Evolutionary conservation across 2,329 filamentous ascomycete genomes (phyloP).

Genomic region (Fusarium avenaceum): DNA sequence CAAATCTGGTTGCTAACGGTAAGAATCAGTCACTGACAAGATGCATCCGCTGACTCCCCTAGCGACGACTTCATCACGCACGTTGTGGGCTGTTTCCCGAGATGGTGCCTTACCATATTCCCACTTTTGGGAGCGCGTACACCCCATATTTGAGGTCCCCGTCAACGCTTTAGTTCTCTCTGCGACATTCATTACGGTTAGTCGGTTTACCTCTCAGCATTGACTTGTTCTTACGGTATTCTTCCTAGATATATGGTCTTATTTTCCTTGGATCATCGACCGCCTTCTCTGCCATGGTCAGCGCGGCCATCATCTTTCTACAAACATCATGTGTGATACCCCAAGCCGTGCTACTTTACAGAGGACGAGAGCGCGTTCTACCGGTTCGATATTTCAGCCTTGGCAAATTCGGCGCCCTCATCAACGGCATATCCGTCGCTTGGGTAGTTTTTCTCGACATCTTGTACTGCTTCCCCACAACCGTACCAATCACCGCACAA

Average conservation of each 20-base stretch:
- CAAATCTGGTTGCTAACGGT: constrained; percentile 39
- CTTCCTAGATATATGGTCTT: constrained; percentile 45
- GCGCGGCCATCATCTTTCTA: constrained; percentile 47
- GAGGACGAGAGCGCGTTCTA: constrained; percentile 46
- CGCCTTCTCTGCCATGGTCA: constrained; percentile 49
- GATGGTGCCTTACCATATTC: constrained; percentile 48
- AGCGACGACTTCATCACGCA: constrained; percentile 42
- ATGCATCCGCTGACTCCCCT: accelerated
- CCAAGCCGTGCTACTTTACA: constrained; percentile 46
- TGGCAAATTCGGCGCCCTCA: constrained; percentile 39
- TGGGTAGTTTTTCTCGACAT: constrained; percentile 43
- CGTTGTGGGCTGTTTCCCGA: constrained; percentile 44
- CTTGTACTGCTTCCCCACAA: constrained; percentile 40
- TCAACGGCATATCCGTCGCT: constrained; percentile 43
- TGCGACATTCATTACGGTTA: constrained; percentile 25
- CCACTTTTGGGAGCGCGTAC: constrained; percentile 41
- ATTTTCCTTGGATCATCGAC: constrained; percentile 51
- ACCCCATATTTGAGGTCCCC: constrained; percentile 44
- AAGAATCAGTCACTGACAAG: accelerated
- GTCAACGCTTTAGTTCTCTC: constrained; percentile 46
- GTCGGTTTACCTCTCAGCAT: neutral
- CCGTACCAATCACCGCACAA: constrained; percentile 35
- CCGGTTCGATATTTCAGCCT: constrained; percentile 46
- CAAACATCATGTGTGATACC: constrained; percentile 48
- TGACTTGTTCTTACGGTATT: no score